Evolutionary conservation across 2,329 filamentous ascomycete genomes (phyloP).

Genomic region (Cytospora schulzeri): DNA sequence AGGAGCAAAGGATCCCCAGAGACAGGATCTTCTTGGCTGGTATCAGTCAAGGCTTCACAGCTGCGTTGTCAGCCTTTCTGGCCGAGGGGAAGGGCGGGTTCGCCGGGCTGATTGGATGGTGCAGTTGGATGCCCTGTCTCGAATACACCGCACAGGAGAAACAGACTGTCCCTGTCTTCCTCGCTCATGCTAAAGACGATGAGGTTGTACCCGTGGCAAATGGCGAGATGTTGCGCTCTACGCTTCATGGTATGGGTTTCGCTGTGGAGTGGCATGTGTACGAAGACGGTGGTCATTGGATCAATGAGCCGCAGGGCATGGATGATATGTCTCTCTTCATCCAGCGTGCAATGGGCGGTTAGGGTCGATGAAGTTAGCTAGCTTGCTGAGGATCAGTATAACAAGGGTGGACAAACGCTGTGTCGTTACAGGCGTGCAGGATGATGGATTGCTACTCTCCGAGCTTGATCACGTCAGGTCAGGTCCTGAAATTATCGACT

Average conservation of each 20-base stretch:
- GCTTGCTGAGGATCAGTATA: no score
- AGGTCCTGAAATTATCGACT: no score
- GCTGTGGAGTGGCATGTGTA: conserved; percentile 36
- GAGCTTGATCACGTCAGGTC: no score
- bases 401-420: background rate
- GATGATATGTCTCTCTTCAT: conserved; percentile 28
- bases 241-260: background rate
- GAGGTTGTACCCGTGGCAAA: conserved; percentile 34
- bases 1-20: background rate
- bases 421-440: no score
- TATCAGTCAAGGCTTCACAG: conserved; percentile 24
- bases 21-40: conserved; percentile 20
- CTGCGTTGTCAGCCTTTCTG: conserved; percentile 14
- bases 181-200: conserved; percentile 36
- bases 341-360: background rate
- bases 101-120: conserved; percentile 14
- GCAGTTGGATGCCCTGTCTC: conserved; percentile 14
- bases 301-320: conserved; percentile 34
- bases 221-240: conserved; percentile 30
- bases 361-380: background rate
- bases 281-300: conserved; percentile 34
- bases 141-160: background rate
- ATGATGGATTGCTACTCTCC: no score
- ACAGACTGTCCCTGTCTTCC: conserved; percentile 31
- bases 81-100: background rate